Conservation (phyloP, 208 protist species). For the Leishmania lainsoni region DNA sequence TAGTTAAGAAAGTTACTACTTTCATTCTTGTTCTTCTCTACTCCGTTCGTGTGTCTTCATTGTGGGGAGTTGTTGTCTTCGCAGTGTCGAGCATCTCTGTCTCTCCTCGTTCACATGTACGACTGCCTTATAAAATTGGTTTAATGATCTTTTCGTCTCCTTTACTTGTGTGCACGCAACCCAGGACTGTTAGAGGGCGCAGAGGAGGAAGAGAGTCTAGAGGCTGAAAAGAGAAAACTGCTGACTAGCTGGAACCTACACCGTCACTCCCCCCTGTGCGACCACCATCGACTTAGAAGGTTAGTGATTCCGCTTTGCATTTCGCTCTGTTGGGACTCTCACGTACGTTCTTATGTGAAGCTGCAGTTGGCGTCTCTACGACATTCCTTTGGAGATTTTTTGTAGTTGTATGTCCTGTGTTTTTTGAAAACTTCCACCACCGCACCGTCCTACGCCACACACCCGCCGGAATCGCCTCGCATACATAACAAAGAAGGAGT, state of each 20-base stretch:
- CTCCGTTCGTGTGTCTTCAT: neutral
- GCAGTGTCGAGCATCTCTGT: neutral
- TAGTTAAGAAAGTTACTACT: neutral
- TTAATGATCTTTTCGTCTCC: neutral
- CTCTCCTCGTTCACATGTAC: neutral
- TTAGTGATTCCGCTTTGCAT: neutral
- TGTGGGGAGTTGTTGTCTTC: neutral
- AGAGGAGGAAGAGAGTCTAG: neutral
- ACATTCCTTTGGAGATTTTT: neutral
- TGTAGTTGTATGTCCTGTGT: conserved; percentile 11
- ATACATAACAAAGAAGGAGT: neutral
- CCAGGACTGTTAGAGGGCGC: neutral
- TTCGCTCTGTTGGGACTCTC: neutral
- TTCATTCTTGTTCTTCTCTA: neutral
- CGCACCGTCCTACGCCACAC: no score
- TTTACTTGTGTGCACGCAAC: neutral
- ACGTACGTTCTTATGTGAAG: neutral
- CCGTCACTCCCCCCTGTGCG: neutral
- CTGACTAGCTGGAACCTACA: neutral
- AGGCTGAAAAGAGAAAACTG: neutral
- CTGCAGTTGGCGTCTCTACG: neutral
- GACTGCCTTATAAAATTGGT: neutral
- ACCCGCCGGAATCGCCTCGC: no score
- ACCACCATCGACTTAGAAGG: neutral
- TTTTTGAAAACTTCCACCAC: no score